A percentile compares a stretch with the other conserved stretches of the same genome.
phyloP scores from a whole-genome alignment of 2,329 filamentous ascomycete species.

The Exophiala alcalophila region DNA sequence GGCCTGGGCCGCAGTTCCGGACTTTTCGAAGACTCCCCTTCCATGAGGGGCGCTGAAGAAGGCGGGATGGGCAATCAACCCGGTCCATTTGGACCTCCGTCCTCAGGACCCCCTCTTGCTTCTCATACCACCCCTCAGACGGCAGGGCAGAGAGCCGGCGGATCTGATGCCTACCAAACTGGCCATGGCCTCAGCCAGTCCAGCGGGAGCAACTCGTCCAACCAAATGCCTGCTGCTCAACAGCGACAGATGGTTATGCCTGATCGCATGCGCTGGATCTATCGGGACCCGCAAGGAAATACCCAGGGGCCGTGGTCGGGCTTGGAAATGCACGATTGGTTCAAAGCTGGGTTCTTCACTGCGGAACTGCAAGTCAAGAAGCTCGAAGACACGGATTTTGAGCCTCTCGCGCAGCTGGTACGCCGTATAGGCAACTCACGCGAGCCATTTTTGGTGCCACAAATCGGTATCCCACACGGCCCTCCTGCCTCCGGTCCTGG shows the following conservation, averaged over 20 bases:
- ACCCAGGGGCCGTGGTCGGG: slow-evolving; percentile 94
- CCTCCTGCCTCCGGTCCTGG: slow-evolving; percentile 40
- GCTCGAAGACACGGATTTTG: slow-evolving; percentile 87
- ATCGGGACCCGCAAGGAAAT: slow-evolving; percentile 88
- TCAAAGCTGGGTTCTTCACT: slow-evolving; percentile 97
- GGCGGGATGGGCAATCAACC: slow-evolving; percentile 5
- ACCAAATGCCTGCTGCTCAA: slow-evolving; percentile 64
- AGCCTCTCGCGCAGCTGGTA: slow-evolving; percentile 91
- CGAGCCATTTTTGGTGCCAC: slow-evolving; percentile 94
- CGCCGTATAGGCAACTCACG: slow-evolving; percentile 94
- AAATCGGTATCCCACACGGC: slow-evolving; percentile 92
- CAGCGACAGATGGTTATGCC: slow-evolving; percentile 97
- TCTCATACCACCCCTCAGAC: slow-evolving; percentile 21
- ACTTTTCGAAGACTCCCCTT: slow-evolving; percentile 21
- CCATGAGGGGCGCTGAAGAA: slow-evolving; percentile 23
- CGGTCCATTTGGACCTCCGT: slow-evolving; percentile 11
- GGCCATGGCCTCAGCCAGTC: slow-evolving; percentile 38
- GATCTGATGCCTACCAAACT: slow-evolving; percentile 26
- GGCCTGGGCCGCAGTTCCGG: slow-evolving; percentile 22
- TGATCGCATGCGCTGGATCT: slow-evolving; percentile 97
- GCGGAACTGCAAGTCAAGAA: slow-evolving; percentile 93
- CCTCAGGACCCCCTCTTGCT: slow-evolving; percentile 9
- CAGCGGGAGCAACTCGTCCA: slow-evolving; percentile 27
- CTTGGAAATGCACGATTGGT: slow-evolving; percentile 99
- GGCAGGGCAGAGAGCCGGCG: slow-evolving; percentile 12